Evolutionary conservation across 257 asterid genomes (phyloP).

Genomic region (Jacaranda copaia): DNA sequence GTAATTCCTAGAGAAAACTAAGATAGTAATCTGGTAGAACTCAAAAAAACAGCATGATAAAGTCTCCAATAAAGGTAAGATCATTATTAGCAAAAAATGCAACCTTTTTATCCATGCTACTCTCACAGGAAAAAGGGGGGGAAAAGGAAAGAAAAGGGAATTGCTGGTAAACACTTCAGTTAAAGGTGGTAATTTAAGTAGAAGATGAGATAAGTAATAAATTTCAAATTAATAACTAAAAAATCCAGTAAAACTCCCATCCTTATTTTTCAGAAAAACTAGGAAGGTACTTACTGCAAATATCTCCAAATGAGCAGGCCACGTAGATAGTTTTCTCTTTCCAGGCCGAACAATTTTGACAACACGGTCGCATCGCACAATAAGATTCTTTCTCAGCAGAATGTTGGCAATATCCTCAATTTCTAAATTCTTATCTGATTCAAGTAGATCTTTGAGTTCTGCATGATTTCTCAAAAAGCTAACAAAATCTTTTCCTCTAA

Average conservation of each 20-base stretch:
- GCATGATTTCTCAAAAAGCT: constrained; percentile 80
- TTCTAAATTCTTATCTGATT: constrained; percentile 75
- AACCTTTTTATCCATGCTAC: neutral
- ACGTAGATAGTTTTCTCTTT: constrained; percentile 87
- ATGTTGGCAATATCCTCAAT: constrained; percentile 78
- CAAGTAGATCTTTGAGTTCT: constrained; percentile 81
- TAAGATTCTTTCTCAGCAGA: constrained; percentile 81
- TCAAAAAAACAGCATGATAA: neutral
- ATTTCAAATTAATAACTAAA: constrained; percentile 8
- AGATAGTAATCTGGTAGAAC: too few species aligned
- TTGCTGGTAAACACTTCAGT: constrained; percentile 3
- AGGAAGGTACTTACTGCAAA: constrained; percentile 65
- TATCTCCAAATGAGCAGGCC: constrained; percentile 98
- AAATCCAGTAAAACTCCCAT: neutral
- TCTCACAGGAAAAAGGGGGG: neutral
- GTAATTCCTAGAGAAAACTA: too few species aligned
- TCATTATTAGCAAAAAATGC: neutral
- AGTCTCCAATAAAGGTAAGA: neutral
- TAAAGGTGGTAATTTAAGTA: constrained; percentile 15
- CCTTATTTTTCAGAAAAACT: constrained; percentile 10
- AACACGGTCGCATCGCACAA: constrained; percentile 93
- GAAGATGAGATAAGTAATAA: neutral
- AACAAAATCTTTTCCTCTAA: constrained; percentile 92
- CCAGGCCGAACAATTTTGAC: constrained; percentile 98
- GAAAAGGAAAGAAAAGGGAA: neutral